Base-by-base conservation (phyloP, 257 asterid species). In the Solanum clarkiae region DNA sequence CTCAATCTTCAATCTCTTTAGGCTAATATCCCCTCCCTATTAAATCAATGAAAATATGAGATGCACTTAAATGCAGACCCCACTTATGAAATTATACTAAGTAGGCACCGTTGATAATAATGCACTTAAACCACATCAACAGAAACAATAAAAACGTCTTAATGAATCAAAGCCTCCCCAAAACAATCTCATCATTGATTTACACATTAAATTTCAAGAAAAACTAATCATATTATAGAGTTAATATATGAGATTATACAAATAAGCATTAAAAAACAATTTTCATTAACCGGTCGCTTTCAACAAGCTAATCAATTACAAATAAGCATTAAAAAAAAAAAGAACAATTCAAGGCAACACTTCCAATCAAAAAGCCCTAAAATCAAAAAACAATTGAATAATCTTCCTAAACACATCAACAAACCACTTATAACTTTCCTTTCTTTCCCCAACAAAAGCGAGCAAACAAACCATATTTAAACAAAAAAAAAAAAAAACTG, bases 1-100 rank as follows among this genome's bases (percentile, higher is more conserved):
- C 71, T 92, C 97, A 86, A 91, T 89, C 88, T 92, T 96, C 82
- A 85, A 93, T 90, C 92, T 90, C 89, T 90, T 91, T 44, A 81
- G 66, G 89, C 86, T 79, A 74, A 92, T 88, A 84, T 94, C 96
- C 83, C 93, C 95, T 84, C 86, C 93, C 98, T 93, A 71, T 54
- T 74, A 65, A 87, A 86, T 70, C 66, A 77, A 83, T 15, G 8
- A 53, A 79, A 72, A 53, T 16, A 26, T 6, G 18, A 72, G 57
- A 32, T 17, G 24, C 72, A 13, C 72, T 29, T 65, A 65, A 56
- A 56, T 8, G 1, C 24, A 56, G 10, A 56, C 24, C 12, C 10
- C 11, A 18, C 22, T 7, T 8, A 1, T 1, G 63, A 7, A 3
- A 56, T 56, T 56, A 56, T 7, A 56, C 22, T 14, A 1, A 6